These are phyloP conservation scores for Diaporthe helianthi DNA, from an alignment of 2,329 filamentous ascomycete species.

Conservation along the genomic window DNA sequence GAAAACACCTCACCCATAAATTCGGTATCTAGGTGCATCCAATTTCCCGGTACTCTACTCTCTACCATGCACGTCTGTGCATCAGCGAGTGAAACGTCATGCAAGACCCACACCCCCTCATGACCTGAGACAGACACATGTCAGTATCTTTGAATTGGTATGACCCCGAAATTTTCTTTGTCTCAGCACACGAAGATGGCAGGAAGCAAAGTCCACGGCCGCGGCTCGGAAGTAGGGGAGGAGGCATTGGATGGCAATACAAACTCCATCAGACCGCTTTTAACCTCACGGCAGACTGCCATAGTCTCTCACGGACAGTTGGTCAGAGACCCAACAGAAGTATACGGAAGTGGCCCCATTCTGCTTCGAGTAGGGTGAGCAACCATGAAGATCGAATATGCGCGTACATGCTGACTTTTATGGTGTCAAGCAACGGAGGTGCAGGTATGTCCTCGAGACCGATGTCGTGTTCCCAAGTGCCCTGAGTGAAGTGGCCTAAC, in stretches of 20 bases:
- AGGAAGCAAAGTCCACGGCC: not conserved
- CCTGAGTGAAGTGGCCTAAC: not conserved
- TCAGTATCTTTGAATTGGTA: not conserved
- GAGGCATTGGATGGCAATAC: not conserved
- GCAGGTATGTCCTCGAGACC: constrained; percentile 2
- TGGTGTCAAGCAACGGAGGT: constrained; percentile 5
- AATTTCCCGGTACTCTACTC: too few species aligned
- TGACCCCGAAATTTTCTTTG: not conserved
- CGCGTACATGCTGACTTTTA: not conserved
- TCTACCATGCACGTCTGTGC: too few species aligned
- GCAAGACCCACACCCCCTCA: constrained; percentile 9
- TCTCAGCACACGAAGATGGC: not conserved
- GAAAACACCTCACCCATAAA: too few species aligned
- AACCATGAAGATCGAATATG: not conserved
- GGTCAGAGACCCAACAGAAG: constrained; percentile 1
- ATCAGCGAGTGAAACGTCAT: too few species aligned
- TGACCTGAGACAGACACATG: not conserved
- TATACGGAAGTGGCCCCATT: constrained; percentile 10
- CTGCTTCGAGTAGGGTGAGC: constrained; percentile 26
- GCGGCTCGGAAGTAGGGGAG: not conserved
- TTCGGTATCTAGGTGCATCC: too few species aligned
- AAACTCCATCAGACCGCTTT: not conserved
- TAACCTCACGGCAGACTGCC: not conserved
- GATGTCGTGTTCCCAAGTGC: too few species aligned
- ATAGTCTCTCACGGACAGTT: constrained; percentile 26